Percentiles rank a stretch among this genome's conserved stretches.
Evolutionary conservation across 345 rosid species (phyloP).

Genomic region (Acer yangbiense): DNA sequence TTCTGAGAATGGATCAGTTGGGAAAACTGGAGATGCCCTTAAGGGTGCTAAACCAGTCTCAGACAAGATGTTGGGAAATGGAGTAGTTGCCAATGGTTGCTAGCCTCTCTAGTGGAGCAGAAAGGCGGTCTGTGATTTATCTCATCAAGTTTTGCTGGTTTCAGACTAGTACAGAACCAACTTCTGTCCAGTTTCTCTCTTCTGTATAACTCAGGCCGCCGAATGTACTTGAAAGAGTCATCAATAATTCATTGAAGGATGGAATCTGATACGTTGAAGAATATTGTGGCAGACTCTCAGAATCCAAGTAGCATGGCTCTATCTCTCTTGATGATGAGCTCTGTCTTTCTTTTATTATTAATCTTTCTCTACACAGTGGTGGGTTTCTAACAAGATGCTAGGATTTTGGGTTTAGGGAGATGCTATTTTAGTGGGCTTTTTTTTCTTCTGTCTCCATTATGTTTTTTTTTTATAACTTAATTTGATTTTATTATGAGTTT

Average conservation of each 20-base stretch:
- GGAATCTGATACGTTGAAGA: not conserved
- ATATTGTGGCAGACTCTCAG: slow-evolving; percentile 14
- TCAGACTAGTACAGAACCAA: slow-evolving; percentile 6
- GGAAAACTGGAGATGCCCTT: slow-evolving; percentile 22
- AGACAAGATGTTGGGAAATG: slow-evolving; percentile 25
- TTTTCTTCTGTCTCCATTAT: not conserved
- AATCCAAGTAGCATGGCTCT: not conserved
- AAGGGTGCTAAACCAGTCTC: slow-evolving; percentile 30
- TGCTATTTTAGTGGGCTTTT: slow-evolving; percentile 25
- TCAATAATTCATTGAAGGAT: slow-evolving; percentile 15
- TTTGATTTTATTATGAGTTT: slow-evolving; percentile 6
- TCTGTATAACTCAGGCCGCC: slow-evolving; percentile 9
- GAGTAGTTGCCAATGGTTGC: slow-evolving; percentile 43
- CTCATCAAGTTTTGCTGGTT: slow-evolving; percentile 11
- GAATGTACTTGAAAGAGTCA: not conserved
- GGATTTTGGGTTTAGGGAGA: slow-evolving; percentile 39
- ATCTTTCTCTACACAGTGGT: slow-evolving; percentile 12
- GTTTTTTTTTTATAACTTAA: not conserved
- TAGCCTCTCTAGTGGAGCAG: slow-evolving; percentile 27
- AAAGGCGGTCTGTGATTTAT: slow-evolving; percentile 22
- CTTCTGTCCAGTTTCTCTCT: not conserved
- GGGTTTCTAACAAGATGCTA: slow-evolving; percentile 27
- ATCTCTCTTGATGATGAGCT: not conserved
- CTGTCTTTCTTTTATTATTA: slow-evolving; percentile 1
- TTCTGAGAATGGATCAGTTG: slow-evolving; percentile 38